A percentile compares a stretch with the other conserved stretches of the same genome.
phyloP scores from a whole-genome alignment of 331 rosid species.

The Stylosanthes scabra region DNA sequence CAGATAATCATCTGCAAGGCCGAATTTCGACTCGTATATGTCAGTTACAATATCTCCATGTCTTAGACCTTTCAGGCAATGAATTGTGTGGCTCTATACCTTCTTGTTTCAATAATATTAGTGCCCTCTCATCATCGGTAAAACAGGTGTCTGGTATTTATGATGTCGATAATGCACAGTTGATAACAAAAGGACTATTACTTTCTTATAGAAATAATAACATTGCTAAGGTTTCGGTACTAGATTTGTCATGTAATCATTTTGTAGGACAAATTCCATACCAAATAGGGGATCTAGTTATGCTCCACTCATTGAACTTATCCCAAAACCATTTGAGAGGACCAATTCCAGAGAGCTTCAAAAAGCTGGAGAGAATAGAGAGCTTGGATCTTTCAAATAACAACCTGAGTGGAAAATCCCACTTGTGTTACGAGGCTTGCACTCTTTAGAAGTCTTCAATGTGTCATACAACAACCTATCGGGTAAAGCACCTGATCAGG shows the following conservation, averaged over 20 bases:
- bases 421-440: not conserved
- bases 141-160: too few species aligned
- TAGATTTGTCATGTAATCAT: slow-evolving; percentile 25
- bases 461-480: slow-evolving; percentile 27
- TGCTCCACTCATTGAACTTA: not conserved
- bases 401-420: slow-evolving; percentile 21
- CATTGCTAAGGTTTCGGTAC: too few species aligned
- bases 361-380: slow-evolving; percentile 1
- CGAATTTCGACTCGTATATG: not conserved
- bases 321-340: slow-evolving; percentile 20
- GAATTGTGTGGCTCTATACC: slow-evolving; percentile 18
- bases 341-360: slow-evolving; percentile 16
- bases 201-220: too few species aligned
- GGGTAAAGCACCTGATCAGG: not conserved
- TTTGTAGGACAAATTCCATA: slow-evolving; percentile 25
- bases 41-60: not conserved
- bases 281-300: not conserved
- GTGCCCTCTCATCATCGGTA: too few species aligned
- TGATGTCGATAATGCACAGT: too few species aligned
- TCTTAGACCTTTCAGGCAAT: slow-evolving; percentile 11
- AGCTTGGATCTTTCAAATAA: slow-evolving; percentile 29
- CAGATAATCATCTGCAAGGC: slow-evolving; percentile 7
- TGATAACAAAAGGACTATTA: too few species aligned
- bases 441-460: not conserved
- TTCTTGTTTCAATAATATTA: slow-evolving; percentile 6